Base-by-base conservation (phyloP, 345 rosid genomes). In the Rhodamnia argentea region DNA sequence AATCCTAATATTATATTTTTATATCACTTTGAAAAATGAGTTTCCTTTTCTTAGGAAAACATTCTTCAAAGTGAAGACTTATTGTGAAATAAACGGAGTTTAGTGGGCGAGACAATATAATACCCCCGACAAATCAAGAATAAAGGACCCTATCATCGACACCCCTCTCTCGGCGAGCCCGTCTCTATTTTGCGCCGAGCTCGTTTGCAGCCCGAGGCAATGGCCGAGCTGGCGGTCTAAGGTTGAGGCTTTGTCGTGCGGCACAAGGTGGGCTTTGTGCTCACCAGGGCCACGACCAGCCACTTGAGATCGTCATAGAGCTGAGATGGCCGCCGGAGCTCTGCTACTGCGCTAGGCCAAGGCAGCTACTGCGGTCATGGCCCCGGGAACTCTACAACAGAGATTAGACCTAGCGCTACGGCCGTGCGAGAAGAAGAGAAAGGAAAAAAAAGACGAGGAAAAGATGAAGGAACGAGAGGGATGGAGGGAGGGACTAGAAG, bases 241-340 rank as follows among this genome's bases (percentile, higher is more conserved):
- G 13, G 23, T 70, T 32, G 47, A 32, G 47, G 78, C 47, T 18
- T 1, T 3, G 4, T 32, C 1, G 26, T 10, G 81, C 7, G 1
- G 1, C 2, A 1, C 12, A 13, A 37, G 78, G 40, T 18, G 78
- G 47, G 14, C 47, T 70, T 37, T 37, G 47, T 37, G 26, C 13
- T 18, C 1, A 1, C 2, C 0, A 32, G 0, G 4, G 47, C 81
- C 81, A 18, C 7, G 47, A 11, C 47, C 47, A 37, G 5, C 24
- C 78, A 18, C 23, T 5, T 8, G 44, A 64, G 47, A 24, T 32
- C 13, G 24, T 32, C 18, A 6, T 9, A 4, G 47, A 18, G 81
- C 47, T 22, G 32, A 37, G 78, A 22, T 70, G 78, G 44, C 13
- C 13, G 24, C 24, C 13, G 20, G 26, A 37, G 81, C 47, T 70